phyloP scores from a whole-genome alignment of 2,329 filamentous ascomycete genomes.

The Phialophora chinensis region DNA sequence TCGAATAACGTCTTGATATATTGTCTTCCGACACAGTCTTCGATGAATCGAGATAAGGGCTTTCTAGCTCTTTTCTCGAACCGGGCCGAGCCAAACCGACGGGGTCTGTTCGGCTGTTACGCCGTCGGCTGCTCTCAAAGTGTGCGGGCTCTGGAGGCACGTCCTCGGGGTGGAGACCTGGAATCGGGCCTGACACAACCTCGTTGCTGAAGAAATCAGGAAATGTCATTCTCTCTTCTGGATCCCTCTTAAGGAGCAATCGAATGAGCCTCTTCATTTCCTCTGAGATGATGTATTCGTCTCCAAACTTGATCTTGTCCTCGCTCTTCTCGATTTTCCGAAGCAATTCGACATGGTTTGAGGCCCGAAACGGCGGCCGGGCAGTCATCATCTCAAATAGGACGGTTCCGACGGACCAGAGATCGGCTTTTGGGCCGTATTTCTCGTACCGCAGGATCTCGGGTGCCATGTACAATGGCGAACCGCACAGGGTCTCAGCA shows the following conservation, averaged over 20 bases:
- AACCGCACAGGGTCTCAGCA: slow-evolving; percentile 94
- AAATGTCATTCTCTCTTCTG: slow-evolving; percentile 83
- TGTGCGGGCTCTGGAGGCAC: slow-evolving; percentile 48
- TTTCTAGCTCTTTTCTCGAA: slow-evolving; percentile 36
- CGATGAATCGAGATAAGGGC: slow-evolving; percentile 34
- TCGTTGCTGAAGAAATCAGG: slow-evolving; percentile 80
- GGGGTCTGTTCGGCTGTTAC: slow-evolving; percentile 36
- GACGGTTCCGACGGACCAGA: slow-evolving; percentile 97
- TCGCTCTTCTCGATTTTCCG: slow-evolving; percentile 89
- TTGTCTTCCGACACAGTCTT: slow-evolving; percentile 29
- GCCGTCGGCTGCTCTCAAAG: slow-evolving; percentile 26
- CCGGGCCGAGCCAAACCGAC: slow-evolving; percentile 31
- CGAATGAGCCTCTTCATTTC: slow-evolving; percentile 83
- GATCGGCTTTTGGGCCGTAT: slow-evolving; percentile 94
- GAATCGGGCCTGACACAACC: slow-evolving; percentile 76
- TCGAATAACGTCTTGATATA: slow-evolving; percentile 29
- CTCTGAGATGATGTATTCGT: slow-evolving; percentile 71
- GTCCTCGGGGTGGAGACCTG: slow-evolving; percentile 80
- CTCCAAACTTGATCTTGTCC: slow-evolving; percentile 82
- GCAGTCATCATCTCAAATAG: slow-evolving; percentile 94
- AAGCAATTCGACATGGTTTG: slow-evolving; percentile 92
- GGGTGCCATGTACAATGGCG: slow-evolving; percentile 97
- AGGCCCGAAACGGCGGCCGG: slow-evolving; percentile 85
- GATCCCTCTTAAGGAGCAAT: slow-evolving; percentile 80
- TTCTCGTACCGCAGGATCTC: slow-evolving; percentile 97